phyloP scores from a whole-genome alignment of 345 rosid species.

The Sapria himalayana region DNA sequence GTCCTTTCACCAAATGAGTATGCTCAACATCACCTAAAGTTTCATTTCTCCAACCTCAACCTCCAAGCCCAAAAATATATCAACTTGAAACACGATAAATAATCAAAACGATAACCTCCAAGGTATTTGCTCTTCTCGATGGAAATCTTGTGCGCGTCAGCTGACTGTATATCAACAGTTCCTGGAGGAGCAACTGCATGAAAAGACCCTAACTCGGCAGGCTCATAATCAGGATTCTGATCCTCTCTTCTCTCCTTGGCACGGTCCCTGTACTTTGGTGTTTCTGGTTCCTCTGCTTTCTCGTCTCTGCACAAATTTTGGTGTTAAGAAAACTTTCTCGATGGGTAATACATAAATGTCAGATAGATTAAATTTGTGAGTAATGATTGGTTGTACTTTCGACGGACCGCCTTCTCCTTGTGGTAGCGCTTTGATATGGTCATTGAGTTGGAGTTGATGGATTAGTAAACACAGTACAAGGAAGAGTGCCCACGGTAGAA shows the following conservation, averaged over 20 bases:
- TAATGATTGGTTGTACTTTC: too few relatives aligned
- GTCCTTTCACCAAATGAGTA: conserved; percentile 91
- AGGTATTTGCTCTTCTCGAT: conserved; percentile 98
- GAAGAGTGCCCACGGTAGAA: too few relatives aligned
- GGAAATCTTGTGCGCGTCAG: conserved; percentile 67
- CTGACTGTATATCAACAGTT: conserved; percentile 47
- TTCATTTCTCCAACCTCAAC: conserved; percentile 1
- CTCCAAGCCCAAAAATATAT: not conserved
- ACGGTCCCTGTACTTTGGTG: conserved; percentile 66
- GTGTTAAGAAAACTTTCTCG: not conserved
- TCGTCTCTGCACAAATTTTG: conserved; percentile 42
- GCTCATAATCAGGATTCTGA: conserved; percentile 90
- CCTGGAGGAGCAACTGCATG: conserved; percentile 99
- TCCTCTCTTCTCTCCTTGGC: conserved; percentile 95
- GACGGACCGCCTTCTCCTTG: too few relatives aligned
- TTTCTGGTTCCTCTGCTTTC: conserved; percentile 65
- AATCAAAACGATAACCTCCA: conserved; percentile 43
- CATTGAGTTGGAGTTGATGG: too few relatives aligned
- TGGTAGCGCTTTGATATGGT: too few relatives aligned
- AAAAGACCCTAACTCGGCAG: conserved; percentile 60
- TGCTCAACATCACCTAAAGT: conserved; percentile 84
- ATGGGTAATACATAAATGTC: too few relatives aligned
- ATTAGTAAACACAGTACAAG: too few relatives aligned
- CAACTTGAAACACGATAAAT: not conserved
- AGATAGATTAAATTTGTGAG: too few relatives aligned